Base-by-base conservation (phyloP, 2,329 filamentous ascomycete species). In the Exophiala sp. region DNA sequence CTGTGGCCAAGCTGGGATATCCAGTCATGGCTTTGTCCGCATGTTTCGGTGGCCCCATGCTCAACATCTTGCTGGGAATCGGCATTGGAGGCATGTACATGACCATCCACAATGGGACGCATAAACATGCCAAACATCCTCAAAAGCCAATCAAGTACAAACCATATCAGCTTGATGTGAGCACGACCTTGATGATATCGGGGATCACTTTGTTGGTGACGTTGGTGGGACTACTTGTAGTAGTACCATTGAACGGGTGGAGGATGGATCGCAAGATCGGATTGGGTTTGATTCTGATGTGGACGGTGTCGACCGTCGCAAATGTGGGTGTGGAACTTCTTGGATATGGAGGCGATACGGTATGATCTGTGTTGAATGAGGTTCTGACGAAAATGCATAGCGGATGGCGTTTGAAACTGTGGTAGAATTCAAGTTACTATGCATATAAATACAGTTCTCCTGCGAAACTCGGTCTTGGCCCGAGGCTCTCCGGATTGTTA, bases 11-110 rank as follows among this genome's bases (percentile, higher is more conserved):
- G 33, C 82, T 99, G 2, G 94, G 94, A 2, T 96, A 91, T 71
- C 94, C 94, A 0, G 91, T 99, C 59, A 99, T 99, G 94, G 94
- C 94, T 1, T 74, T 87, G 38, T 91, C 89, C 33, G 94, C 94
- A 3, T 99, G 94, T 68, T 96, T 99, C 68, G 94, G 94, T n/a
- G 95, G 94, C 0, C 94, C 94, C 0, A 92, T 99, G 90, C 81
- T 99, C 38, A 99, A 99, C 65, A 99, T 99, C 59, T 75, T 99
- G 0, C 81, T 99, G 3, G 94, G 94, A 0, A 91, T 99, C 48
- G 94, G 94, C n/a, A 77, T 97, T 3, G 88, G 88, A 21, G 94
- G 94, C 12, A 81, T 89, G 36, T 95, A 91, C 68, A 94, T 96
- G 81, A 91, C 89, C 52, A 78, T 95, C 12, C 80, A 80, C 50